phyloP scores from a whole-genome alignment of 768 basidiomycete genomes.

The Suillus placidus region DNA sequence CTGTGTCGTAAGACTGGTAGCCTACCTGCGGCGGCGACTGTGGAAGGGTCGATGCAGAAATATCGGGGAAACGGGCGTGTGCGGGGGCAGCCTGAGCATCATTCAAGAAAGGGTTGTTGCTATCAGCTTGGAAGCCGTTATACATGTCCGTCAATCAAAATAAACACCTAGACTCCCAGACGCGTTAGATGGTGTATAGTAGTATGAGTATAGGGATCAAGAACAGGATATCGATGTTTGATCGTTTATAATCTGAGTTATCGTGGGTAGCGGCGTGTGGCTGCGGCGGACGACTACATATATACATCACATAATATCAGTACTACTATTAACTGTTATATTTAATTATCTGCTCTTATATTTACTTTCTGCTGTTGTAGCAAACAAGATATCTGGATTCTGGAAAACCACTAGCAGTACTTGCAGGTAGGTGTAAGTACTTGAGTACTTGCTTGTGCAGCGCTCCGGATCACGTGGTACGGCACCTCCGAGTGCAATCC shows the following conservation, averaged over 20 bases:
- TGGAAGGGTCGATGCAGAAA: slow-evolving; percentile 37
- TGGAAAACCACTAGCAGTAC: no score
- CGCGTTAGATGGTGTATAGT: neutral
- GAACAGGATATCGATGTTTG: neutral
- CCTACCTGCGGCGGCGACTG: slow-evolving; percentile 38
- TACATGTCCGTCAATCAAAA: neutral
- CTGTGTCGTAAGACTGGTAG: slow-evolving; percentile 21
- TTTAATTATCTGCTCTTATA: neutral
- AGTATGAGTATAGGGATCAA: neutral
- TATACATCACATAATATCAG: no score
- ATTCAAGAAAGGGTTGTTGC: slow-evolving; percentile 72
- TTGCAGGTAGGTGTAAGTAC: no score
- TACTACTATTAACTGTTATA: neutral
- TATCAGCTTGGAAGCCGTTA: slow-evolving; percentile 6
- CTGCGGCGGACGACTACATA: neutral
- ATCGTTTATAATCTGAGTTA: neutral
- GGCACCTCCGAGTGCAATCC: no score
- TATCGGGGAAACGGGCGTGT: slow-evolving; percentile 65
- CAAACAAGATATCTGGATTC: no score
- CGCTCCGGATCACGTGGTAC: neutral
- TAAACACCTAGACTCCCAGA: neutral
- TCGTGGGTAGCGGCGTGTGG: neutral
- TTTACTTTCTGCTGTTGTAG: neutral
- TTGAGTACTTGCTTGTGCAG: no score
- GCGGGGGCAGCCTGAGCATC: slow-evolving; percentile 44